phyloP scores from a whole-genome alignment of 352 stramenopile genomes.

The Phytopythium aichiense region DNA sequence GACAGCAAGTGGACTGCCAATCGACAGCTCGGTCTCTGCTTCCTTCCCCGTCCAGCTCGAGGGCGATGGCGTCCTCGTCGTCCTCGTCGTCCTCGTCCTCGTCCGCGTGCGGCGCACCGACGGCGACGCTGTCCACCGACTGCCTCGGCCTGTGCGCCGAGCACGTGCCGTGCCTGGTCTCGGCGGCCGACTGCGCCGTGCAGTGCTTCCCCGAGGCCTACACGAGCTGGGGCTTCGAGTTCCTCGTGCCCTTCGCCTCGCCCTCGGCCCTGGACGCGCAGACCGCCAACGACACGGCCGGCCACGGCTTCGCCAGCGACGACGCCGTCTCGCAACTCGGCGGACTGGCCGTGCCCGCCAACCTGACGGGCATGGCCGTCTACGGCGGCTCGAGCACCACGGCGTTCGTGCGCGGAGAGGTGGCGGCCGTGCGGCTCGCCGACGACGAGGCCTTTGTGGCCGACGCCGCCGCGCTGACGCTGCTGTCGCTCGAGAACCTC shows the following conservation, averaged over 20 bases:
- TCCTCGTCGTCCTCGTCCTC: neutral
- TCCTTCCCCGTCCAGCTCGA: too few relatives aligned
- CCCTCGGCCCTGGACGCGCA: slow-evolving; percentile 12
- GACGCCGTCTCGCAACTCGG: slow-evolving; percentile 18
- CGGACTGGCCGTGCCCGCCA: neutral
- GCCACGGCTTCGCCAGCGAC: slow-evolving; percentile 27
- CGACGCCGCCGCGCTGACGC: neutral
- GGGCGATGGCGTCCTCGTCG: neutral
- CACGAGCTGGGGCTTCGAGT: slow-evolving; percentile 27
- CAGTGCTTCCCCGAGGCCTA: slow-evolving; percentile 44
- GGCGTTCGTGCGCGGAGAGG: neutral
- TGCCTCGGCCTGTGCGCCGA: slow-evolving; percentile 38
- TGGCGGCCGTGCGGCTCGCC: slow-evolving; percentile 1
- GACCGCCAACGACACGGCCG: slow-evolving; percentile 18
- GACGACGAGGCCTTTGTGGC: neutral
- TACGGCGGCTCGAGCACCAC: slow-evolving; percentile 3
- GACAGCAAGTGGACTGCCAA: too few relatives aligned
- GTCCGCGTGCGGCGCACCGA: slow-evolving; percentile 12
- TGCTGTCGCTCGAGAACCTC: slow-evolving; percentile 8
- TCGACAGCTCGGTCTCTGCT: too few relatives aligned
- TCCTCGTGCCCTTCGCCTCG: slow-evolving; percentile 49
- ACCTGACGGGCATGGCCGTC: neutral
- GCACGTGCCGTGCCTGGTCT: slow-evolving; percentile 41
- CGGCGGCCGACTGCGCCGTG: slow-evolving; percentile 29
- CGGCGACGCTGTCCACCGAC: slow-evolving; percentile 39